Percentiles rank a stretch among this genome's conserved stretches.
These are phyloP conservation scores for Recurvomyces mirabilis DNA, from an alignment of 495 filamentous ascomycete genomes.

Conservation along the genomic window DNA sequence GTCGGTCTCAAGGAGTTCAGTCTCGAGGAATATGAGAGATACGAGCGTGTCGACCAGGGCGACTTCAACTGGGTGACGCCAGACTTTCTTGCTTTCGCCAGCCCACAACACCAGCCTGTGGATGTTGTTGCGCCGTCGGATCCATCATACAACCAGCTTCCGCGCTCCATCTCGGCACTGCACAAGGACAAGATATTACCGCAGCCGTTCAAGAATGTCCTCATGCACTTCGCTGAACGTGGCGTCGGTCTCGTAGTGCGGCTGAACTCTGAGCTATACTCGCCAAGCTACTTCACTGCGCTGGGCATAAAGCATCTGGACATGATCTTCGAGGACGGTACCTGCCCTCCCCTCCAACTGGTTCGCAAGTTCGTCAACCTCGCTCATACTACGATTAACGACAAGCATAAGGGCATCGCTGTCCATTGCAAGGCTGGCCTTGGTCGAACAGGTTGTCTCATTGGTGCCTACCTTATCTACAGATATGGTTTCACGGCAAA, in stretches of 20 bases:
- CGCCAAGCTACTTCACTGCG: constrained; percentile 85
- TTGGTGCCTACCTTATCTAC: constrained; percentile 96
- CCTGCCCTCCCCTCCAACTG: constrained; percentile 74
- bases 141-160: constrained; percentile 59
- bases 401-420: constrained; percentile 77
- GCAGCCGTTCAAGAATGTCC: constrained; percentile 84
- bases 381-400: constrained; percentile 87
- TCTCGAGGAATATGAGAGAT: constrained; percentile 92
- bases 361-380: constrained; percentile 89
- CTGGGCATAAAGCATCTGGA: constrained; percentile 91
- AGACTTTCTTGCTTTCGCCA: constrained; percentile 90
- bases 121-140: constrained; percentile 57
- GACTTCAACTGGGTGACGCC: constrained; percentile 99
- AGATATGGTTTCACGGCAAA: constrained; percentile 96
- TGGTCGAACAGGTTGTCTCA: constrained; percentile 90
- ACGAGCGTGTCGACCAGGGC: constrained; percentile 90
- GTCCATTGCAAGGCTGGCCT: constrained; percentile 98
- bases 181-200: constrained; percentile 49
- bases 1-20: constrained; percentile 82
- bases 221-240: constrained; percentile 73
- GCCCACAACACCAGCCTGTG: constrained; percentile 71
- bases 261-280: constrained; percentile 91
- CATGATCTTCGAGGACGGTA: constrained; percentile 99
- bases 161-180: constrained; percentile 55
- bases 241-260: constrained; percentile 89